These are phyloP conservation scores for Scytalidium lignicola DNA, from an alignment of 2,329 filamentous ascomycete species.

Conservation along the genomic window DNA sequence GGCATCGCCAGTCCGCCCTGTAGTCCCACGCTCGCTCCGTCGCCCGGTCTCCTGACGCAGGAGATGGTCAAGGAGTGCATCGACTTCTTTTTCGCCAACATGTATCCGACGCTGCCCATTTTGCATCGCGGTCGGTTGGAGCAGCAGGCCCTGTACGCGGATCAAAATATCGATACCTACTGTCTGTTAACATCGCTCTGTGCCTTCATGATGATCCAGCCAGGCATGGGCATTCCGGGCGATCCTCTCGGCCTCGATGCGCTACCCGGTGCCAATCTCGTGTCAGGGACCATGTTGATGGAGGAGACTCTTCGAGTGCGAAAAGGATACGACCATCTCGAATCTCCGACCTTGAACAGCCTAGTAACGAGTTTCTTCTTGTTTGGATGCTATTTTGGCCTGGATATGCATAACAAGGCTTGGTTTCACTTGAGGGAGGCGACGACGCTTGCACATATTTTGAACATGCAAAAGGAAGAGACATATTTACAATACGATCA, in stretches of 20 bases:
- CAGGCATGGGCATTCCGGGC: conserved; percentile 57
- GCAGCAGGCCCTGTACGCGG: conserved; percentile 53
- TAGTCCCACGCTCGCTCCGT: conserved; percentile 46
- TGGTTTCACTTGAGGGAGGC: conserved; percentile 79
- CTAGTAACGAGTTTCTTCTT: conserved; percentile 75
- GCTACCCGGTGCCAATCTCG: conserved; percentile 45
- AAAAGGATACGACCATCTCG: conserved; percentile 56
- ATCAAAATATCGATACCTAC: conserved; percentile 58
- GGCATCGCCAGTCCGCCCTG: conserved; percentile 45
- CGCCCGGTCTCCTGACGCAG: conserved; percentile 53
- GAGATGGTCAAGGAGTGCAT: conserved; percentile 63
- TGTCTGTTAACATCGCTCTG: conserved; percentile 60
- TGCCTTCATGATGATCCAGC: conserved; percentile 65
- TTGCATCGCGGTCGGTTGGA: conserved; percentile 54
- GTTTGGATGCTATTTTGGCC: conserved; percentile 65
- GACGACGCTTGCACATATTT: conserved; percentile 61
- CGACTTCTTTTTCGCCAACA: conserved; percentile 63
- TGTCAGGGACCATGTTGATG: conserved; percentile 61
- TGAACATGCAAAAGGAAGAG: conserved; percentile 57
- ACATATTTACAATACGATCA: conserved; percentile 54
- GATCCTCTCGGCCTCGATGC: conserved; percentile 53
- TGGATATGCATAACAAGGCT: conserved; percentile 69
- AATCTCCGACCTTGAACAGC: conserved; percentile 49
- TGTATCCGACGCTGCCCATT: conserved; percentile 60
- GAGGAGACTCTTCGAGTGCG: conserved; percentile 63